Percentiles rank a stretch among this genome's conserved stretches.
These are phyloP conservation scores for Chaetomium sp. DNA, from an alignment of 2,329 filamentous ascomycete genomes.

Conservation along the genomic window DNA sequence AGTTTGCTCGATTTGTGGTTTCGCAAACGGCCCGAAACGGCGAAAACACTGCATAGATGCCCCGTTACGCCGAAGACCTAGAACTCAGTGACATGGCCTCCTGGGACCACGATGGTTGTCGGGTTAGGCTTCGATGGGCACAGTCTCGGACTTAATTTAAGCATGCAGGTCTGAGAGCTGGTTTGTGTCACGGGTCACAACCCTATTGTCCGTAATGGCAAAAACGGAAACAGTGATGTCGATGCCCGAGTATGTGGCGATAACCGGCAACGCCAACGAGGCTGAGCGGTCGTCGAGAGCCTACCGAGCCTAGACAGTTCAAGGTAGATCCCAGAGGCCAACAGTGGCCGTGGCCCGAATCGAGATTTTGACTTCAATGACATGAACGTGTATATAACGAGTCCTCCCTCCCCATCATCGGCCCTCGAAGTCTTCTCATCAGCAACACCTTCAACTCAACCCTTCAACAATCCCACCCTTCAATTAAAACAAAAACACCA, in stretches of 20 bases:
- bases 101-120: neutral
- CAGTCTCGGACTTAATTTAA: neutral
- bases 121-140: neutral
- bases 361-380: neutral
- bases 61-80: neutral
- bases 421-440: conserved; percentile 5
- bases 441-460: conserved; percentile 13
- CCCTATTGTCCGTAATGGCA: neutral
- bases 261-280: neutral
- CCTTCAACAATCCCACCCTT: neutral
- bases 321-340: neutral
- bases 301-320: neutral
- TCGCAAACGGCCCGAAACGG: neutral
- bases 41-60: neutral
- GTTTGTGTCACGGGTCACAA: conserved; percentile 11
- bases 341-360: neutral
- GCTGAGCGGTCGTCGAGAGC: neutral
- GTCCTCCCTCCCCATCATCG: neutral
- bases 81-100: neutral
- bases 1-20: neutral
- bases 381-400: conserved; percentile 16
- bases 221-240: conserved; percentile 10
- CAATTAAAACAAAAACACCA: conserved; percentile 1
- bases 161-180: neutral
- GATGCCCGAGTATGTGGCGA: neutral